Percentiles rank a stretch among this genome's conserved stretches.
phyloP scores from a whole-genome alignment of 768 basidiomycete genomes.

The Tephrocybe sp. region DNA sequence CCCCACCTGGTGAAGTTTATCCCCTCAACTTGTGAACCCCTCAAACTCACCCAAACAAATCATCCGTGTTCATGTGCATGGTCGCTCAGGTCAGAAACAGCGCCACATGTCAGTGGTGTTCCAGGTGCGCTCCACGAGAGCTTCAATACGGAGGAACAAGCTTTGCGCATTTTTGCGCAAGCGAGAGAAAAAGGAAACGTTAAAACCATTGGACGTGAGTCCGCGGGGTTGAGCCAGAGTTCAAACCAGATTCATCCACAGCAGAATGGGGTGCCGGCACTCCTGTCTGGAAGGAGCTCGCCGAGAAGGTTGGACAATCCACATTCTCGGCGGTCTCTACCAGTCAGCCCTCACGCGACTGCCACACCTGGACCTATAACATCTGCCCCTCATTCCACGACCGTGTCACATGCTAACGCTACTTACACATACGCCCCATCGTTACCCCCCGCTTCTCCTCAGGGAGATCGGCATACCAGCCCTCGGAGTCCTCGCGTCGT shows the following conservation, averaged over 20 bases:
- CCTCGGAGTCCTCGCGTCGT: constrained; percentile 18
- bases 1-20: constrained; percentile 30
- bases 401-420: constrained; percentile 12
- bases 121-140: constrained; percentile 41
- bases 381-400: background rate
- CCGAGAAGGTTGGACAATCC: constrained; percentile 5
- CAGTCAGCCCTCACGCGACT: background rate
- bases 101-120: constrained; percentile 40
- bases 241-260: background rate
- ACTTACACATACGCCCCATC: constrained; percentile 14
- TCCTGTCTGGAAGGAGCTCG: constrained; percentile 9
- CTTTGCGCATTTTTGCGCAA: constrained; percentile 28
- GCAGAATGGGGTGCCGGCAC: background rate
- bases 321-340: constrained; percentile 7
- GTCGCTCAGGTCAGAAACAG: constrained; percentile 42
- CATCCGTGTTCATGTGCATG: background rate
- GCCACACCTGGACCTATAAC: background rate
- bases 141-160: constrained; percentile 42
- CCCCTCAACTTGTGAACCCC: background rate
- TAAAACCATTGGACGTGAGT: constrained; percentile 21
- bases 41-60: too few relatives aligned
- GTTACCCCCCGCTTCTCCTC: constrained; percentile 2
- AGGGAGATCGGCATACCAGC: constrained; percentile 7
- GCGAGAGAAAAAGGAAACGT: constrained; percentile 27
- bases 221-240: too few relatives aligned